These are phyloP conservation scores for Knufia petricola DNA, from an alignment of 2,329 filamentous ascomycete species.

Conservation along the genomic window DNA sequence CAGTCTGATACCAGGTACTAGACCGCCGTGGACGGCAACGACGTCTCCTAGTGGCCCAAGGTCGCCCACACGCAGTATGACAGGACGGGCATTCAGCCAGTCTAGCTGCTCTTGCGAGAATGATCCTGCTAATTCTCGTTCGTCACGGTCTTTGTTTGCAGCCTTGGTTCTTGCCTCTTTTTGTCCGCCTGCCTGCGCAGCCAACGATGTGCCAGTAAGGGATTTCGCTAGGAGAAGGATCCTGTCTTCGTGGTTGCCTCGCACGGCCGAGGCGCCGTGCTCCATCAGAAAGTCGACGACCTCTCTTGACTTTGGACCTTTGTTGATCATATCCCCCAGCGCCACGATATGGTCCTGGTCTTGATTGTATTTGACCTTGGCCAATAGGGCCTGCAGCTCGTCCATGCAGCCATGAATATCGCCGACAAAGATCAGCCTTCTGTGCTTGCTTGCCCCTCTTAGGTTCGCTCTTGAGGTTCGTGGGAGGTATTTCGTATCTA, in stretches of 20 bases:
- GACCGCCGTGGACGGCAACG: constrained; percentile 73
- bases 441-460: constrained; percentile 29
- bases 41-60: constrained; percentile 50
- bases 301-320: constrained; percentile 72
- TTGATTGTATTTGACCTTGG: constrained; percentile 53
- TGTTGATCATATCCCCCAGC: constrained; percentile 70
- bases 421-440: constrained; percentile 69
- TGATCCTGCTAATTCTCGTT: constrained; percentile 47
- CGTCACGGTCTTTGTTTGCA: constrained; percentile 28
- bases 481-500: constrained; percentile 42
- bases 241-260: constrained; percentile 87
- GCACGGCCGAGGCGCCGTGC: constrained; percentile 67
- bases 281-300: constrained; percentile 67
- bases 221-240: constrained; percentile 58
- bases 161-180: constrained; percentile 18
- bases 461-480: constrained; percentile 21
- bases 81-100: constrained; percentile 62
- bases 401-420: constrained; percentile 84
- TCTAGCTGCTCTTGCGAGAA: constrained; percentile 51
- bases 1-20: constrained; percentile 65
- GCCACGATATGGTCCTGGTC: constrained; percentile 64
- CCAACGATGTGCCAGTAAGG: constrained; percentile 26
- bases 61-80: constrained; percentile 65
- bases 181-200: constrained; percentile 14
- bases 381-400: constrained; percentile 54